Conservation (phyloP, 2,329 filamentous ascomycete genomes). For the Fusarium goolgardi region DNA sequence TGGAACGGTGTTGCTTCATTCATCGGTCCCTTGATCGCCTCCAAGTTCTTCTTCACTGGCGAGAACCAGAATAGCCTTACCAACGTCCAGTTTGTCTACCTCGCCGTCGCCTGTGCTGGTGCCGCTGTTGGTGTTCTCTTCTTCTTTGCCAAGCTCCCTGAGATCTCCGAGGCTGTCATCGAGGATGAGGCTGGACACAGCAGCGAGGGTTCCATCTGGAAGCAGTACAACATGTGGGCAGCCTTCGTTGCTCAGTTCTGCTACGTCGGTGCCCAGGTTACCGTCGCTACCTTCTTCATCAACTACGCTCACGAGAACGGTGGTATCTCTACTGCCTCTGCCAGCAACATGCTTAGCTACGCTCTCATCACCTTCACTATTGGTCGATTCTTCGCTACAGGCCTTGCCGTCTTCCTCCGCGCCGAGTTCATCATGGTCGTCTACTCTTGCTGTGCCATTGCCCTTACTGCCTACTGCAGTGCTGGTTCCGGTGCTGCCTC, state of each 20-base stretch:
- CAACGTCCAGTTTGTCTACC: slow-evolving; percentile 81
- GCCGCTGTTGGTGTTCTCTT: slow-evolving; percentile 71
- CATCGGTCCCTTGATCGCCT: slow-evolving; percentile 76
- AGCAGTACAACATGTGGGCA: slow-evolving; percentile 81
- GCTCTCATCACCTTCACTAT: slow-evolving; percentile 80
- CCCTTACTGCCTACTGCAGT: slow-evolving; percentile 63
- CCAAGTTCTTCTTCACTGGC: slow-evolving; percentile 77
- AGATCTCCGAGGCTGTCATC: slow-evolving; percentile 68
- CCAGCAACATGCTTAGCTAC: slow-evolving; percentile 75
- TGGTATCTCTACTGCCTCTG: slow-evolving; percentile 59
- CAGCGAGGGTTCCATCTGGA: slow-evolving; percentile 71
- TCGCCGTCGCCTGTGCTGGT: slow-evolving; percentile 77
- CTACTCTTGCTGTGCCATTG: slow-evolving; percentile 72
- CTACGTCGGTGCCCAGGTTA: slow-evolving; percentile 79
- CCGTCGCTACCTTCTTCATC: slow-evolving; percentile 75
- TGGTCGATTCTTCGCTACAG: slow-evolving; percentile 73
- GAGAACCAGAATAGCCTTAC: slow-evolving; percentile 66
- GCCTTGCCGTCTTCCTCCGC: slow-evolving; percentile 74
- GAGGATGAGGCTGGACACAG: slow-evolving; percentile 60
- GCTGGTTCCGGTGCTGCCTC: slow-evolving; percentile 57
- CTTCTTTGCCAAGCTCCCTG: slow-evolving; percentile 75
- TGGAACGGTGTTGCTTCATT: slow-evolving; percentile 82
- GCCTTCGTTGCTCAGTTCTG: slow-evolving; percentile 81
- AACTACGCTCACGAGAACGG: slow-evolving; percentile 75
- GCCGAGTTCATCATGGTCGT: slow-evolving; percentile 76